Evolutionary conservation across 2,329 filamentous ascomycete species (phyloP).

Genomic region (Elsinoe batatas): DNA sequence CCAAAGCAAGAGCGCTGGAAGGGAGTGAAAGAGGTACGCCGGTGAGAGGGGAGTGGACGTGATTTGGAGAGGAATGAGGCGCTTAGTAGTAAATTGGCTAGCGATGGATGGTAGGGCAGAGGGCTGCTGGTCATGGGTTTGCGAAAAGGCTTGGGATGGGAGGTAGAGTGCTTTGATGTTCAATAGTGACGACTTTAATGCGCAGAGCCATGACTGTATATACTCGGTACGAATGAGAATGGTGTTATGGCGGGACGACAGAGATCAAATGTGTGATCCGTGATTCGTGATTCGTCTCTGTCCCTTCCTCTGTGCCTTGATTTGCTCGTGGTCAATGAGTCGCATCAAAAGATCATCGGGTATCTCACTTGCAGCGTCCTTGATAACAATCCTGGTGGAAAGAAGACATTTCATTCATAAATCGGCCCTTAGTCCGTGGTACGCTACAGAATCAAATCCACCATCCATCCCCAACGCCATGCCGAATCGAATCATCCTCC

Average conservation of each 20-base stretch:
- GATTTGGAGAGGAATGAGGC: not conserved
- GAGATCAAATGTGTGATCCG: too few species aligned
- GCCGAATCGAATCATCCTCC: not conserved
- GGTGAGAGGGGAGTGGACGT: not conserved
- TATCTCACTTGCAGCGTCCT: too few species aligned
- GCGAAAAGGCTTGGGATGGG: not conserved
- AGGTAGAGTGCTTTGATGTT: not conserved
- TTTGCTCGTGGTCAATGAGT: too few species aligned
- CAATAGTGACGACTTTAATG: slow-evolving; percentile 5
- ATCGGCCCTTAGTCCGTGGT: too few species aligned
- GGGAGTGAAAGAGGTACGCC: not conserved
- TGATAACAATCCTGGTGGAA: too few species aligned
- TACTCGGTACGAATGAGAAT: slow-evolving; percentile 5
- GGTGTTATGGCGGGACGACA: not conserved
- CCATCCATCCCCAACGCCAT: not conserved
- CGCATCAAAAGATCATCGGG: too few species aligned
- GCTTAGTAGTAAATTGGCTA: too few species aligned
- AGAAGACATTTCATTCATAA: too few species aligned
- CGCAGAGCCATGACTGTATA: slow-evolving; percentile 7
- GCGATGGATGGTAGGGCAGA: not conserved
- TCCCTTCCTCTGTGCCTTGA: too few species aligned
- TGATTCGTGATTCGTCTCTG: too few species aligned
- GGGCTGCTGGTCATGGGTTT: not conserved
- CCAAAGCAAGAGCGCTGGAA: slow-evolving; percentile 11
- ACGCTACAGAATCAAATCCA: not conserved